Conservation (phyloP, 1,284 basidiomycete species). For the Ganoderma sp. region DNA sequence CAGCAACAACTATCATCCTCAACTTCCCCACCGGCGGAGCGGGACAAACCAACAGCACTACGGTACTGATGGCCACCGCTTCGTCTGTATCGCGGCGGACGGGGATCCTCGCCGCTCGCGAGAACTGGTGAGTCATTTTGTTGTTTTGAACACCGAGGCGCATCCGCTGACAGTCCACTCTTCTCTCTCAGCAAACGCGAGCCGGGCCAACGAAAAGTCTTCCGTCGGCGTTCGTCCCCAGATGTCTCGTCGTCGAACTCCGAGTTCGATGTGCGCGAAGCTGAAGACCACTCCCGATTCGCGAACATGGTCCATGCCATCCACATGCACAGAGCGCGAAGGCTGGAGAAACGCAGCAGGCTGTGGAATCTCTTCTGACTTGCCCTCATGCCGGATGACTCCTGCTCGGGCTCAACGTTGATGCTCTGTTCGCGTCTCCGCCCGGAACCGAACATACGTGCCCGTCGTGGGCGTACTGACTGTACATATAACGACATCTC, state of each 20-base stretch:
- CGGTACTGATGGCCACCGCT: slow-evolving; percentile 6
- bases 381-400: not conserved
- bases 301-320: slow-evolving; percentile 6
- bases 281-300: slow-evolving; percentile 2
- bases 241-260: not conserved
- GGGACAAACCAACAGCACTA: not conserved
- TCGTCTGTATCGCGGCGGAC: not conserved
- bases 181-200: slow-evolving; percentile 14
- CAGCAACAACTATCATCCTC: slow-evolving; percentile 44
- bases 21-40: slow-evolving; percentile 3
- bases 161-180: slow-evolving; percentile 1
- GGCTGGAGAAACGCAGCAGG: slow-evolving; percentile 27
- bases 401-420: not conserved
- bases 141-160: not conserved
- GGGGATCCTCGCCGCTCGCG: not conserved
- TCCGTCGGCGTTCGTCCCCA: slow-evolving; percentile 14
- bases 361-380: slow-evolving; percentile 28
- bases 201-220: slow-evolving; percentile 8
- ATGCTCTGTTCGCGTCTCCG: not conserved
- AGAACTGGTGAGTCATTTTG: slow-evolving; percentile 25
- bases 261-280: not conserved
- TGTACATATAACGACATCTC: slow-evolving; percentile 3
- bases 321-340: slow-evolving; percentile 19
- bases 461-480: not conserved
- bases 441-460: not conserved